Conservation (phyloP, 1,284 basidiomycete species). For the Quambalaria eucalypti region DNA sequence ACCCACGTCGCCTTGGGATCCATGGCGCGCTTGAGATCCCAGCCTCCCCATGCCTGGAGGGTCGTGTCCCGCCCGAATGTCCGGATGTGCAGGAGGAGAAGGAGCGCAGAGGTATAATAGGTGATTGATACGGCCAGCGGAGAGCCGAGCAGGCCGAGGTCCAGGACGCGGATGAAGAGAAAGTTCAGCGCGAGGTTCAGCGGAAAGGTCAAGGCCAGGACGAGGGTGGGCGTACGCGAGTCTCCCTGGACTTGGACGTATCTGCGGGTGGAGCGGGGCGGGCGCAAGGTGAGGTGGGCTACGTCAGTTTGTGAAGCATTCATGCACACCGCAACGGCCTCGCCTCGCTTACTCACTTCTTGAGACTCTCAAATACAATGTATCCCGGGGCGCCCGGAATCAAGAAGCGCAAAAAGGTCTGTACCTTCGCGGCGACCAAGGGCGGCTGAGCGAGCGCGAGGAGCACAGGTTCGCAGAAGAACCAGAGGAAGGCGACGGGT, state of each 20-base stretch:
- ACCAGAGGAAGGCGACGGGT: constrained; percentile 59
- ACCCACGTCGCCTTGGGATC: constrained; percentile 55
- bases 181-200: constrained; percentile 60
- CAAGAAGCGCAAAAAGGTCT: constrained; percentile 59
- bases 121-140: constrained; percentile 60
- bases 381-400: constrained; percentile 62
- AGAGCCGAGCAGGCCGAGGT: constrained; percentile 58
- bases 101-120: constrained; percentile 49
- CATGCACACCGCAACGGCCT: constrained; percentile 24
- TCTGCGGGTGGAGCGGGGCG: neutral
- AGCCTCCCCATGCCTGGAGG: constrained; percentile 1
- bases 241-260: constrained; percentile 53
- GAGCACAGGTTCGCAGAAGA: constrained; percentile 57
- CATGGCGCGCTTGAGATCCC: constrained; percentile 58
- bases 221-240: constrained; percentile 61
- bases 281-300: too few relatives aligned
- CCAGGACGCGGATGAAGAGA: constrained; percentile 56
- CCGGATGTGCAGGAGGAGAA: constrained; percentile 1
- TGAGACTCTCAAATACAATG: constrained; percentile 65
- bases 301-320: neutral
- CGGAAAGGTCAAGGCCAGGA: constrained; percentile 57
- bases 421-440: constrained; percentile 56
- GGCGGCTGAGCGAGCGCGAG: constrained; percentile 58
- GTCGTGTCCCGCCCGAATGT: neutral
- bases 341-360: constrained; percentile 74